Evolutionary conservation across 768 basidiomycete species (phyloP).

Genomic region (Termitomyces sp.): DNA sequence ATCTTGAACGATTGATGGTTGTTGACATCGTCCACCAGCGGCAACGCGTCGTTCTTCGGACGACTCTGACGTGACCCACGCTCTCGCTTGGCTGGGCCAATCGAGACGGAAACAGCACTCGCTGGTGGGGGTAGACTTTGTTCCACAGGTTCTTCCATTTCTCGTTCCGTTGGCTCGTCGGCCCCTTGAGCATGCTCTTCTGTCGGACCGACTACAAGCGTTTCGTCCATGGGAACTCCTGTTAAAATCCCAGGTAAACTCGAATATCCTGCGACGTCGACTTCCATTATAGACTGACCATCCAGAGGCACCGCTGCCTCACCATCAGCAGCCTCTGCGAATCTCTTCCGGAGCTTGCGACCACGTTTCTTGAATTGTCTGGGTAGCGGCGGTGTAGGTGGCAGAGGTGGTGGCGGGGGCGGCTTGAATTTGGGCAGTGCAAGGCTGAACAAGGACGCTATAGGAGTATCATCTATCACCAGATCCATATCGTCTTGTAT

Average conservation of each 20-base stretch:
- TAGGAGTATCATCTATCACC: conserved; percentile 52
- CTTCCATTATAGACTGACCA: not conserved
- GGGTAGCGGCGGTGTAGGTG: conserved; percentile 35
- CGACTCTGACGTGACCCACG: conserved; percentile 11
- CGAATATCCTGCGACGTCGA: not conserved
- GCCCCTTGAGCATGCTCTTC: conserved; percentile 10
- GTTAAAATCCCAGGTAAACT: conserved; percentile 3
- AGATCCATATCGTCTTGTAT: conserved; percentile 55
- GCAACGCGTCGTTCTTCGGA: conserved; percentile 35
- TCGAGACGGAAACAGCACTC: conserved; percentile 34
- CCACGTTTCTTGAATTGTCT: conserved; percentile 37
- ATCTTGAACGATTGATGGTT: conserved; percentile 69
- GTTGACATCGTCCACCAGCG: conserved; percentile 70
- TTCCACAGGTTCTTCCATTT: not conserved
- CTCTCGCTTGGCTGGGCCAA: conserved; percentile 24
- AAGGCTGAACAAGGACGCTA: conserved; percentile 66
- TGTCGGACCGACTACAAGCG: not conserved
- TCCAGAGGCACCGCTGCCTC: not conserved
- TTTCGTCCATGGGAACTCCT: conserved; percentile 16
- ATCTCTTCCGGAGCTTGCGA: conserved; percentile 33
- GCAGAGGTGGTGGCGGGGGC: conserved; percentile 53
- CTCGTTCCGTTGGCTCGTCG: not conserved
- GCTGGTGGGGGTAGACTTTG: conserved; percentile 42
- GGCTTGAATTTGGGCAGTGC: conserved; percentile 63
- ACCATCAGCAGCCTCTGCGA: not conserved